Evolutionary conservation across 2,329 filamentous ascomycete species (phyloP), one percentile per base, ranked within the genome.

Genomic region (Lasiodiplodia sp.): DNA sequence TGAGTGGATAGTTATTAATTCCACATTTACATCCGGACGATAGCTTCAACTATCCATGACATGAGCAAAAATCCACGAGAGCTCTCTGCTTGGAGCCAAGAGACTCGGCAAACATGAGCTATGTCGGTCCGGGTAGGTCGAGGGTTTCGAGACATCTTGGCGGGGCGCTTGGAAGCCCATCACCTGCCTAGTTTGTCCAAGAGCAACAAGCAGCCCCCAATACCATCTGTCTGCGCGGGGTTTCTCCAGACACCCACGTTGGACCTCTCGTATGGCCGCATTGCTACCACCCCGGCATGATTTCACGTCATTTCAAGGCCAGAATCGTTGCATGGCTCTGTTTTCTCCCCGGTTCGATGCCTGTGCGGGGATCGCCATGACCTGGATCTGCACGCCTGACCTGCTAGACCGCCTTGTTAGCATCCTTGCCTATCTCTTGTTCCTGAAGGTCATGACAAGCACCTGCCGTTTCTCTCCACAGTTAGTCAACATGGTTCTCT

Each of bases 111-210:
- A 31, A 52, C 28, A 21, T 38, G 60, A 11, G 47, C 60, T 64
- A 64, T 28, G 37, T 37, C 60, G 25, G 60, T 52, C 44, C 44
- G n/a, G 47, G 60, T 38, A 64, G 60, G 60, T 64, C 44, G 28
- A 23, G 8, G 60, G 60, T 14, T 11, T 31, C 37, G 60, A 64
- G 31, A 64, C 60, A 23, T 31, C 60, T 64, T 64, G 60, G 60
- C 60, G n/a, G 44, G 16, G 12, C 37, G 25, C 31, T 38, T 40
- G 55, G 55, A 3, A 16, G 18, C 55, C 10, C 60, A 14, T 52
- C n/a, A 64, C 60, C 60, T 64, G 60, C 60, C 60, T 64, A 64
- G 31, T 52, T 47, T 18, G 60, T 38, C 18, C n/a, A 52, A 64
- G 60, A 12, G 40, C 31, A 8, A n/a, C 8, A 38, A 25, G 10